Evolutionary conservation across 2,329 filamentous ascomycete genomes (phyloP).

Genomic region (Aplosporella prunicola): DNA sequence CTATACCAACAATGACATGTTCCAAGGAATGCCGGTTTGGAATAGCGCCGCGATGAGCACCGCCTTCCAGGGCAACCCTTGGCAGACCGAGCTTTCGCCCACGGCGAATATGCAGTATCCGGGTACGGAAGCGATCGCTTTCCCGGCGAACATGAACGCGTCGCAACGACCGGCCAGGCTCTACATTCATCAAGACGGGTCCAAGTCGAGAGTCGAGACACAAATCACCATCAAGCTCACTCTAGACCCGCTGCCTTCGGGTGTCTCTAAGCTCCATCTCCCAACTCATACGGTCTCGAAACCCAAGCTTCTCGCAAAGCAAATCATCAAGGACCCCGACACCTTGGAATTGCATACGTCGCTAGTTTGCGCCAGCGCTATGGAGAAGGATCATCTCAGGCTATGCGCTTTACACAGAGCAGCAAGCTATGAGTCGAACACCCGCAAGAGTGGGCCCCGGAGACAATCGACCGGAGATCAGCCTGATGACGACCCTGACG

Average conservation of each 20-base stretch:
- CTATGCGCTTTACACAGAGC: slow-evolving; percentile 58
- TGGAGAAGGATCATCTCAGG: slow-evolving; percentile 60
- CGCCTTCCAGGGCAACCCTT: slow-evolving; percentile 1
- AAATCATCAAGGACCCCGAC: slow-evolving; percentile 57
- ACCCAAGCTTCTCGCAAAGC: slow-evolving; percentile 77
- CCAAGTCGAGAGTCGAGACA: slow-evolving; percentile 88
- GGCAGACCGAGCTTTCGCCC: slow-evolving; percentile 5
- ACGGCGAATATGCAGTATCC: background rate
- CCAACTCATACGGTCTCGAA: slow-evolving; percentile 90
- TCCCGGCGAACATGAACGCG: background rate
- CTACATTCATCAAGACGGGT: slow-evolving; percentile 5
- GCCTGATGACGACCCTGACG: slow-evolving; percentile 43
- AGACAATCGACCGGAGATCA: slow-evolving; percentile 30
- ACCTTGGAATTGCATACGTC: slow-evolving; percentile 71
- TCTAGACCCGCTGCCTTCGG: slow-evolving; percentile 63
- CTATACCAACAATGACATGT: slow-evolving; percentile 1
- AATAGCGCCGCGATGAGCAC: background rate
- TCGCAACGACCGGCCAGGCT: background rate
- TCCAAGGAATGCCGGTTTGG: slow-evolving; percentile 6
- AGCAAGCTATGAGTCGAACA: slow-evolving; percentile 33
- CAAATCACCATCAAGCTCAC: slow-evolving; percentile 85
- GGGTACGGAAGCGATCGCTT: background rate
- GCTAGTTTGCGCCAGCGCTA: slow-evolving; percentile 86
- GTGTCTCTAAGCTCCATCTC: slow-evolving; percentile 72
- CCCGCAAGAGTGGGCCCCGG: slow-evolving; percentile 20